Evolutionary conservation across 2,329 filamentous ascomycete species (phyloP).

Genomic region (Phialemonium atrogriseum): DNA sequence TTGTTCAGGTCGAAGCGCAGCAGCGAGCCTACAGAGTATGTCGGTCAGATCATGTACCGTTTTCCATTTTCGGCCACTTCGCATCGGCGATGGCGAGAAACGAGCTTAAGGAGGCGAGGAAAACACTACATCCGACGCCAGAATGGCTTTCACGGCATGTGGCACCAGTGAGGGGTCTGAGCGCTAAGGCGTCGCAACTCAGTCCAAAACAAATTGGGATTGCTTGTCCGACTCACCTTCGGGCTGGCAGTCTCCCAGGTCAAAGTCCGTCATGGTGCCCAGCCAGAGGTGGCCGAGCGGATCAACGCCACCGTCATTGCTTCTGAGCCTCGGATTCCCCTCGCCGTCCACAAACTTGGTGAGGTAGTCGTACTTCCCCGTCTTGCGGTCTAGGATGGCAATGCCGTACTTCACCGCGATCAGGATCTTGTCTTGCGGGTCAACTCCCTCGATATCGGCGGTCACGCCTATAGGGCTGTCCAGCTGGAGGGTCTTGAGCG

Average conservation of each 20-base stretch:
- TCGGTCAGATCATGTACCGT: conserved; percentile 4
- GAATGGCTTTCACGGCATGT: too few relatives aligned
- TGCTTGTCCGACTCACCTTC: conserved; percentile 49
- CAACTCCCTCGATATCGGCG: conserved; percentile 64
- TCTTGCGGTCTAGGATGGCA: conserved; percentile 63
- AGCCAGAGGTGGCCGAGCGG: conserved; percentile 76
- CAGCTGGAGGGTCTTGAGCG: conserved; percentile 52
- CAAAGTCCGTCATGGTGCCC: conserved; percentile 75
- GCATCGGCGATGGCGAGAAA: too few relatives aligned
- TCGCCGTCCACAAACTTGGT: conserved; percentile 33
- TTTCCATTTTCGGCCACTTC: background rate
- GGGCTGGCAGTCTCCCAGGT: conserved; percentile 46
- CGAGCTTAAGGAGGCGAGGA: too few relatives aligned
- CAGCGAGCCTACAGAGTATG: conserved; percentile 49
- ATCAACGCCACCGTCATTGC: conserved; percentile 81
- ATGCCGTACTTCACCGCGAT: conserved; percentile 76
- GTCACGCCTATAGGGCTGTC: conserved; percentile 57
- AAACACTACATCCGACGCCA: too few relatives aligned
- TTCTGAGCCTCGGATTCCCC: conserved; percentile 46
- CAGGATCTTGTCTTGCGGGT: conserved; percentile 57
- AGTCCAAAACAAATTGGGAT: too few relatives aligned
- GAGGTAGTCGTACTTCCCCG: conserved; percentile 46
- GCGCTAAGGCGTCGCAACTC: too few relatives aligned
- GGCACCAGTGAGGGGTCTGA: too few relatives aligned
- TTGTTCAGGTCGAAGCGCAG: conserved; percentile 61